Base-by-base conservation (phyloP, 2,329 filamentous ascomycete genomes). In the Clarireedia homoeocarpa region DNA sequence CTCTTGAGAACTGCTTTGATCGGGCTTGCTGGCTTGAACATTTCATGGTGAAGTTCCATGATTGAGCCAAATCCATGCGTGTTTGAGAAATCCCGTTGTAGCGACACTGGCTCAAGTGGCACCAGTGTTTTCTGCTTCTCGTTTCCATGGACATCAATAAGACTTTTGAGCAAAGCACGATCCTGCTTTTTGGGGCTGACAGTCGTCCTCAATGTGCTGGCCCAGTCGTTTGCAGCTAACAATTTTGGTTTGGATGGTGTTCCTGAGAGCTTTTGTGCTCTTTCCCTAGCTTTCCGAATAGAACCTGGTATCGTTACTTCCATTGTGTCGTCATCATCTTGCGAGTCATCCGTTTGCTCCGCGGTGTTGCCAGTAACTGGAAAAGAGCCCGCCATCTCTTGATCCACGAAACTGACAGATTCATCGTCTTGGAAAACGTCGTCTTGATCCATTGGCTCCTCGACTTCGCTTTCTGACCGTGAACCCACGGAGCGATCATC, bases 1-100 rank as follows among this genome's bases (percentile, higher is more conserved):
- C 83, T 83, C 65, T 76, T 74, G 58, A 77, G 71, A 62, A 75
- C 70, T 65, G 77, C 80, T 65, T 80, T 76, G 53, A 74, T 72
- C 61, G 78, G 78, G 53, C 77, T 78, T 74, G 81, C 83, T 61
- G 84, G 79, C 72, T 86, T 82, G 70, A 95, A 96, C 55, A 96
- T 76, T 48, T 90, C 95, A 70, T 95, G 92, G 90, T 96, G 96
- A 70, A 96, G 76, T 75, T 96, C 94, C 73, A 97, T 95, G 67
- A 88, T 91, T 20, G 88, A 96, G 20, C 84, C 81, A 71, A 96
- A 92, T 0, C 86, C 85, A 61, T 82, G 82, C 53, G 79, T 77
- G 53, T 68, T 66, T 30, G 65, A 66, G 17, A 64, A 61, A 42
- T 62, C 65, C 60, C 61, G 45, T 42, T 40, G 61, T 48, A 57